Conservation (phyloP, 352 stramenopile genomes). For the Paralagenidium karlingii region DNA sequence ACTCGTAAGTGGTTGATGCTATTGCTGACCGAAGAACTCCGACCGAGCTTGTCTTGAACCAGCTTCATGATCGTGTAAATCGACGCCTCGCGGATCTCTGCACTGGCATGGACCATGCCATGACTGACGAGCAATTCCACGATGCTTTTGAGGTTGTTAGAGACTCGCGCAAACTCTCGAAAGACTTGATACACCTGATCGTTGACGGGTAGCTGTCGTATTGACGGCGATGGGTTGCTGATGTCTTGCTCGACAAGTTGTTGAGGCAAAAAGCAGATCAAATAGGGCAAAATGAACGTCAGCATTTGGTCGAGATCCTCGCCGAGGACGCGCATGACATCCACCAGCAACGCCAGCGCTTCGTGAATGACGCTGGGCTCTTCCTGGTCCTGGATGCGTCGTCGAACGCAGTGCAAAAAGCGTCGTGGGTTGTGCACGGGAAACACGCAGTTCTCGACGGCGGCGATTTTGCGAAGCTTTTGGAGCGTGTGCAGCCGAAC, state of each 20-base stretch:
- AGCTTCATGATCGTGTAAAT: constrained; percentile 29
- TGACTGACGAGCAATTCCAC: constrained; percentile 48
- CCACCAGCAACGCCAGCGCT: constrained; percentile 39
- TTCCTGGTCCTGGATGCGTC: constrained; percentile 33
- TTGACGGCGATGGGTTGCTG: neutral
- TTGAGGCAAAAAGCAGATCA: constrained; percentile 27
- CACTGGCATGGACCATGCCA: constrained; percentile 24
- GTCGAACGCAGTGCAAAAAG: constrained; percentile 57
- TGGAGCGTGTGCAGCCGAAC: constrained; percentile 41
- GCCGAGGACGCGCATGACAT: constrained; percentile 50
- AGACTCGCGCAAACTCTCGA: constrained; percentile 38
- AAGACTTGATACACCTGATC: constrained; percentile 55
- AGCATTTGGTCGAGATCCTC: constrained; percentile 55
- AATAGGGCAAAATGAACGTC: constrained; percentile 48
- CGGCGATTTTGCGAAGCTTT: constrained; percentile 50
- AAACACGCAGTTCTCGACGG: constrained; percentile 44
- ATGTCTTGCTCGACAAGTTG: neutral
- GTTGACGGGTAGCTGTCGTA: constrained; percentile 10
- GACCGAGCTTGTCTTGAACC: constrained; percentile 36
- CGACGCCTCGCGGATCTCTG: constrained; percentile 29
- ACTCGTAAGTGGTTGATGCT: too few relatives aligned
- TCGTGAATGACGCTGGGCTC: constrained; percentile 24
- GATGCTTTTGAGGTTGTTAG: constrained; percentile 43
- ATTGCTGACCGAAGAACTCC: constrained; percentile 5
- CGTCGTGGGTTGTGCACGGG: constrained; percentile 57